These are phyloP conservation scores for Mollisiaceae sp. DNA, from an alignment of 2,329 filamentous ascomycete species.

Conservation along the genomic window DNA sequence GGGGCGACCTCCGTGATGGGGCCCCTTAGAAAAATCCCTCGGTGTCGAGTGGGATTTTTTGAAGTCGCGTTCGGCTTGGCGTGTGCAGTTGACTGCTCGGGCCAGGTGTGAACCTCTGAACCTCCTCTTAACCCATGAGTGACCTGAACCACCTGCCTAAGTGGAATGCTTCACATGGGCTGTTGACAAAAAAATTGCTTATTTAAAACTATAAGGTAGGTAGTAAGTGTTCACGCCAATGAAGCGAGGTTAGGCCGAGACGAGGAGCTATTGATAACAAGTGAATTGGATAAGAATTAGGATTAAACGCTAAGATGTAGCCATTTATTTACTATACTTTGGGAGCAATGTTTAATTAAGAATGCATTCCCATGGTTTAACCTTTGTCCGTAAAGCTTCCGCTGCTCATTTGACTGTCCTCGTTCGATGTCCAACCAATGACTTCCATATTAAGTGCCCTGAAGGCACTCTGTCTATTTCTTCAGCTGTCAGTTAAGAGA, in stretches of 20 bases:
- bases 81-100: background rate
- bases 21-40: background rate
- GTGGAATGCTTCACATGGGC: background rate
- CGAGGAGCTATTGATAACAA: background rate
- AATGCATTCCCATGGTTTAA: background rate
- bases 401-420: background rate
- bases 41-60: background rate
- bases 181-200: background rate
- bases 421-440: background rate
- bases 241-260: background rate
- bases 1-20: too few species aligned
- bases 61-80: background rate
- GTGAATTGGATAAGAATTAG: background rate
- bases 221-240: background rate
- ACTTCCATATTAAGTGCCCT: background rate
- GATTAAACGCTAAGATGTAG: background rate
- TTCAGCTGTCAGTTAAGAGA: background rate
- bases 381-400: background rate
- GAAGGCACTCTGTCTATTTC: background rate
- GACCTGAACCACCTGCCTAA: background rate
- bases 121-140: background rate
- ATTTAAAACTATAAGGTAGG: background rate
- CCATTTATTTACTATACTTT: background rate
- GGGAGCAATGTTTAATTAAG: too few species aligned
- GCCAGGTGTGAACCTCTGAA: background rate